A percentile compares a stretch with the other conserved stretches of the same genome.
These are phyloP conservation scores for Solanum chmielewskii DNA, from an alignment of 257 asterid genomes.

Conservation along the genomic window DNA sequence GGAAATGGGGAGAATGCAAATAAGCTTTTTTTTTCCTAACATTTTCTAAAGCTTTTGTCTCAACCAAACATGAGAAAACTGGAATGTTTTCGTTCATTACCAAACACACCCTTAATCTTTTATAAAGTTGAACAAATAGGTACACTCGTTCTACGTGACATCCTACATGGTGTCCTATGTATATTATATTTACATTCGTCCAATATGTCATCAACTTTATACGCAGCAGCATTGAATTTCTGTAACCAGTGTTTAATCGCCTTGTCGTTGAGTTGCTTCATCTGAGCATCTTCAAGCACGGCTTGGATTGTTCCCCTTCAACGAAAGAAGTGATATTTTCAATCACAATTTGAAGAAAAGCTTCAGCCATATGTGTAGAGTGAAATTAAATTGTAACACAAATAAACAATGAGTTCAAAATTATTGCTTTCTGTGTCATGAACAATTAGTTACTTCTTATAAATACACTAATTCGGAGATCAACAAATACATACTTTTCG, in stretches of 20 bases:
- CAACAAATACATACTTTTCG: neutral
- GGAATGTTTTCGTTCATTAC: too few relatives aligned
- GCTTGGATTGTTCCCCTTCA: neutral
- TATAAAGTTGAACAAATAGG: too few relatives aligned
- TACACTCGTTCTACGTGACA: too few relatives aligned
- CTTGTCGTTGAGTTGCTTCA: too few relatives aligned
- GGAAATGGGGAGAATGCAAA: too few relatives aligned
- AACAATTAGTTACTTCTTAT: neutral
- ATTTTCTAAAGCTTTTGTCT: too few relatives aligned
- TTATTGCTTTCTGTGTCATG: neutral
- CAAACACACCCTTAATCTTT: too few relatives aligned
- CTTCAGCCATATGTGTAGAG: neutral
- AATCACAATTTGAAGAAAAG: neutral
- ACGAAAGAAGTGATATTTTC: neutral
- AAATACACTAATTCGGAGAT: neutral
- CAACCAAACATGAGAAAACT: too few relatives aligned
- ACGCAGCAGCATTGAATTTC: neutral
- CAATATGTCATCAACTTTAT: neutral
- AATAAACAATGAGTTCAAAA: neutral
- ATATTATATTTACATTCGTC: neutral
- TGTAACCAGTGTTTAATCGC: neutral
- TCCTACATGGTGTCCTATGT: too few relatives aligned
- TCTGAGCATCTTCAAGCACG: too few relatives aligned
- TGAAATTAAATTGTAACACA: neutral
- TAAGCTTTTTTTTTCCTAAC: too few relatives aligned